phyloP scores from a whole-genome alignment of 2,329 filamentous ascomycete genomes.

The Fusarium sp. region DNA sequence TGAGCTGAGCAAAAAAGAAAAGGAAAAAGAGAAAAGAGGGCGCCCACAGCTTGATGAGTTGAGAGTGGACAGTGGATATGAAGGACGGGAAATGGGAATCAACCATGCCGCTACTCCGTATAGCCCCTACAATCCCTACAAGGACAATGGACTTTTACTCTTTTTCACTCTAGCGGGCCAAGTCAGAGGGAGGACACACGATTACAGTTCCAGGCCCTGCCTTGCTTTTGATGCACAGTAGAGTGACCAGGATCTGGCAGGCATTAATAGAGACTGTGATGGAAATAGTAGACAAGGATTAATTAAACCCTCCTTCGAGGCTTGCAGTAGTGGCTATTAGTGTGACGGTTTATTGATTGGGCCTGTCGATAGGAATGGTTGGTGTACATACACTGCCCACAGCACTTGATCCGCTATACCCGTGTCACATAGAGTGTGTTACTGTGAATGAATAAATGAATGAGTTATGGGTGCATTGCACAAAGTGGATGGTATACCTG shows the following conservation, averaged over 20 bases:
- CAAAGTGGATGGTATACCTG: not conserved
- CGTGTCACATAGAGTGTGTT: constrained; percentile 10
- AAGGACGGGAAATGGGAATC: constrained; percentile 15
- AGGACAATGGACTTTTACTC: not conserved
- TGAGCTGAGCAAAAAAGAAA: constrained; percentile 27
- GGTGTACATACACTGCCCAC: too few species aligned
- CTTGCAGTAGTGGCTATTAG: constrained; percentile 47
- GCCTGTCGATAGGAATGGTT: not conserved
- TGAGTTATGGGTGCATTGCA: not conserved
- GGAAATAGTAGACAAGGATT: constrained; percentile 24
- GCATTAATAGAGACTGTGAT: constrained; percentile 8
- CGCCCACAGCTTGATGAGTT: constrained; percentile 27
- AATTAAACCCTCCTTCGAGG: constrained; percentile 30
- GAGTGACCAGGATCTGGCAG: constrained; percentile 7
- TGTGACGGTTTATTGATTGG: constrained; percentile 50
- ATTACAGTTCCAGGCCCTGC: constrained; percentile 18
- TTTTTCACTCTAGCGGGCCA: constrained; percentile 8
- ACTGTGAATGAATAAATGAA: constrained; percentile 1
- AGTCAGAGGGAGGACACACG: constrained; percentile 4
- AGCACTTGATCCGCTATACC: constrained; percentile 1
- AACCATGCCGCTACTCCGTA: too few species aligned
- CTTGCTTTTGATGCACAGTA: constrained; percentile 15
- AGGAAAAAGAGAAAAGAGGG: constrained; percentile 35
- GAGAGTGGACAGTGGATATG: constrained; percentile 32
- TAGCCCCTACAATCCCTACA: constrained; percentile 3